Evolutionary conservation across 169 alveolate species (phyloP), one percentile per base, ranked within the genome.

Genomic region (Perkinsus chesapeaki): DNA sequence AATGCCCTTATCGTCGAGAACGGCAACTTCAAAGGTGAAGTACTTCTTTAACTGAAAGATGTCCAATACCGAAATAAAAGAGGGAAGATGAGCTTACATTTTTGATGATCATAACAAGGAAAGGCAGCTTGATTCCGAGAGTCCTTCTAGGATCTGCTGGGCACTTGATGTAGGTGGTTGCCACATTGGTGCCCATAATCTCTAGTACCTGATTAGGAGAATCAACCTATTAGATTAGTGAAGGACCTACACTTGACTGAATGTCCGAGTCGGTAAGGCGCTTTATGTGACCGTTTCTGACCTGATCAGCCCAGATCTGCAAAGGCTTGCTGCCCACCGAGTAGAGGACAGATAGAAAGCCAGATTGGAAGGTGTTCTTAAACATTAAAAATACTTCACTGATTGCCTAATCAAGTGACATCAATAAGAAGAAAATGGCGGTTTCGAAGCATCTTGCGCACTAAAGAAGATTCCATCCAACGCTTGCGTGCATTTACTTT

Each of bases 1-100:
- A 38, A 98, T 98, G 93, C 97, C 98, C 97, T 98, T 98, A 95
- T 99, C 99, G 95, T 99, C 99, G 94, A 99, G 95, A 39, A 99
- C 98, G 95, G 98, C 97, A 48, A 98, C 99, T 96, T 98, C 99
- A 92, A 99, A 99, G 36, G 99, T 98, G 97, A 98, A 99, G 94
- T 98, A 98, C 97, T 98, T 98, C 95, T 97, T 97, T 95, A 97
- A 94, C 98, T 97, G 97, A 38, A 91, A 39, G 47, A 39, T 39
- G 34, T 7, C 23, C 37, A 91, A 91, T 27, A 37, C 10, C 39
- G 0, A 91, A 19, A 7, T 23, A 27, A 27, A 91, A 96, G 12
- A 98, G 96, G 96, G 96, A 97, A 94, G 96, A 97, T 96, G 97
- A 97, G 96, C 97, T 97, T 93, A 98, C 96, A 96, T 98, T 98